phyloP scores from a whole-genome alignment of 805 yeast genomes.

The Nakazawaea ishiwadae region DNA sequence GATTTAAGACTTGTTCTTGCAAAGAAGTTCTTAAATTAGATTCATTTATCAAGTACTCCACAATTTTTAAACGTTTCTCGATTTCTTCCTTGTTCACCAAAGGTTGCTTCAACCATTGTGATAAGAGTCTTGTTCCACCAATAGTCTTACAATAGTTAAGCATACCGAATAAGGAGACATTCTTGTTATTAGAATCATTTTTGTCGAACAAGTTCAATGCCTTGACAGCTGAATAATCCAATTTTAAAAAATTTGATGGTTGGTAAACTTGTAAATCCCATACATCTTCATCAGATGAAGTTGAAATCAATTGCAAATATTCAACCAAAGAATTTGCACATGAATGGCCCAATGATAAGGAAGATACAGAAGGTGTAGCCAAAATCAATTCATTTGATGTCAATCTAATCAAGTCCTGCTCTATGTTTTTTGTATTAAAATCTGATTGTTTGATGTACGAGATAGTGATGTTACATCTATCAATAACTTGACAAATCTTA shows the following conservation, averaged over 20 bases:
- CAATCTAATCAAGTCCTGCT: slow-evolving; percentile 73
- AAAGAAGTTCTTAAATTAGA: slow-evolving; percentile 59
- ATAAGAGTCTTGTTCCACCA: slow-evolving; percentile 82
- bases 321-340: slow-evolving; percentile 65
- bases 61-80: slow-evolving; percentile 64
- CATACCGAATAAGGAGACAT: slow-evolving; percentile 68
- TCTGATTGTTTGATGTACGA: slow-evolving; percentile 54
- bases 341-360: slow-evolving; percentile 46
- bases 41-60: slow-evolving; percentile 70
- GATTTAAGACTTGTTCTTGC: slow-evolving; percentile 60
- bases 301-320: slow-evolving; percentile 62
- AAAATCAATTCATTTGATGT: slow-evolving; percentile 51
- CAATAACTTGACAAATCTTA: slow-evolving; percentile 67
- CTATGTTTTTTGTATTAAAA: slow-evolving; percentile 65
- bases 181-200: slow-evolving; percentile 37
- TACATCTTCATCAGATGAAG: slow-evolving; percentile 49
- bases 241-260: slow-evolving; percentile 76
- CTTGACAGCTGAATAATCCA: slow-evolving; percentile 85
- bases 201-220: slow-evolving; percentile 75
- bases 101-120: slow-evolving; percentile 97
- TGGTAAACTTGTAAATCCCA: slow-evolving; percentile 62
- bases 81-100: slow-evolving; percentile 62
- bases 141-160: slow-evolving; percentile 83
- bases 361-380: slow-evolving; percentile 50
- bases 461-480: slow-evolving; percentile 71